Conservation (phyloP, 2,329 filamentous ascomycete genomes). For the Rutstroemia sp. region DNA sequence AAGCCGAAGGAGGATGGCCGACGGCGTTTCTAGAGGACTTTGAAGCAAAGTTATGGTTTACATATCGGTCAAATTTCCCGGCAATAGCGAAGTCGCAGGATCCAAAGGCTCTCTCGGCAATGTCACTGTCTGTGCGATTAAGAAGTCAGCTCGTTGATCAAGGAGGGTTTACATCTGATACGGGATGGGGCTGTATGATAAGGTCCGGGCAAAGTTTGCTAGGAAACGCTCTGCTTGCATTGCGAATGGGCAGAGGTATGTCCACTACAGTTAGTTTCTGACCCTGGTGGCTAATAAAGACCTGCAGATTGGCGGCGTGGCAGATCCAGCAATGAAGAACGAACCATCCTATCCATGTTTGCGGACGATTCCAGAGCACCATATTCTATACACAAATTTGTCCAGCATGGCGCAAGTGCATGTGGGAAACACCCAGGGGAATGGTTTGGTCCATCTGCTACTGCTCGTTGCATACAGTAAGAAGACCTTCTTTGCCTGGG, state of each 20-base stretch:
- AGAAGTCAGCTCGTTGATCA: slow-evolving; percentile 74
- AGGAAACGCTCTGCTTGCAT: slow-evolving; percentile 71
- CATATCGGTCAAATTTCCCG: slow-evolving; percentile 82
- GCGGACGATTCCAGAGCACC: slow-evolving; percentile 80
- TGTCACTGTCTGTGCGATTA: slow-evolving; percentile 80
- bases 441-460: slow-evolving; percentile 98
- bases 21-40: slow-evolving; percentile 82
- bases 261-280: neutral
- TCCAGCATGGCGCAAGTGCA: slow-evolving; percentile 73
- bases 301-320: slow-evolving; percentile 68
- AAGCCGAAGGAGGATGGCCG: slow-evolving; percentile 62
- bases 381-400: slow-evolving; percentile 93
- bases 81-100: slow-evolving; percentile 74
- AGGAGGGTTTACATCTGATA: slow-evolving; percentile 82
- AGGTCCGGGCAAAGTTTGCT: slow-evolving; percentile 88
- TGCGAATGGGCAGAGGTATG: slow-evolving; percentile 71
- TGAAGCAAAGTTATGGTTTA: slow-evolving; percentile 92
- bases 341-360: slow-evolving; percentile 69
- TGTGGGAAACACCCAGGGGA: slow-evolving; percentile 95
- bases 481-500: slow-evolving; percentile 27
- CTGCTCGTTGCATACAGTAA: slow-evolving; percentile 88
- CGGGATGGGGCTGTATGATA: slow-evolving; percentile 99
- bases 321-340: slow-evolving; percentile 51
- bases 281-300: slow-evolving; percentile 7
- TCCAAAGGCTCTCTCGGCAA: slow-evolving; percentile 58